phyloP scores from a whole-genome alignment of 1,284 basidiomycete species.

The Mycosarcoma maydis region DNA sequence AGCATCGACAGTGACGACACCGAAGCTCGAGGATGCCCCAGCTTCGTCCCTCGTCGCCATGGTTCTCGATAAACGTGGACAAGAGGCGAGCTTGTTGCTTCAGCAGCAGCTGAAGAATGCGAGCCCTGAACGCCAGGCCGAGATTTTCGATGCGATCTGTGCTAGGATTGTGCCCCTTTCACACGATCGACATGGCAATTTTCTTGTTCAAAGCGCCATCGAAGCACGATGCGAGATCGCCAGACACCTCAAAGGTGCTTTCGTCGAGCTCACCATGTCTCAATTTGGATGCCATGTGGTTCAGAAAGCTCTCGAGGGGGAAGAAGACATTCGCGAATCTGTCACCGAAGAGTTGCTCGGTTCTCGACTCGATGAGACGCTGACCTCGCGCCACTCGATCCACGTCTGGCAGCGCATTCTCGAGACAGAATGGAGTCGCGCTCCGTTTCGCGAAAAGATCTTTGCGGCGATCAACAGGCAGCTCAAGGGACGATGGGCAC shows the following conservation, averaged over 20 bases:
- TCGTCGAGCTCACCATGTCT: constrained; percentile 53
- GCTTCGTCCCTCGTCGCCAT: constrained; percentile 30
- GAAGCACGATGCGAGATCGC: constrained; percentile 33
- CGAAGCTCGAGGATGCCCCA: constrained; percentile 18
- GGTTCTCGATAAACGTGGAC: constrained; percentile 39
- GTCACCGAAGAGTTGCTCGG: constrained; percentile 57
- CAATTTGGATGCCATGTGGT: constrained; percentile 63
- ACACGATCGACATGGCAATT: constrained; percentile 61
- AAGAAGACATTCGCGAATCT: constrained; percentile 19
- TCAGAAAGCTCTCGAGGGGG: constrained; percentile 52
- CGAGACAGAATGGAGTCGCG: constrained; percentile 48
- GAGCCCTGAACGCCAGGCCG: constrained; percentile 16
- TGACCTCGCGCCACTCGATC: constrained; percentile 56
- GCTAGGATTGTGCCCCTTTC: constrained; percentile 39
- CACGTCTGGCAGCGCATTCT: constrained; percentile 62
- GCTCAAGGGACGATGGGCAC: constrained; percentile 54
- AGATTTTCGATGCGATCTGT: constrained; percentile 47
- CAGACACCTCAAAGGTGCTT: constrained; percentile 42
- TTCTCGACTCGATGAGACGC: constrained; percentile 46
- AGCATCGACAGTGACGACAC: background rate
- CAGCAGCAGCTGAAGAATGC: constrained; percentile 61
- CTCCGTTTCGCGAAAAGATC: constrained; percentile 36
- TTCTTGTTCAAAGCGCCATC: constrained; percentile 56
- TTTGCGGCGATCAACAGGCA: constrained; percentile 52
- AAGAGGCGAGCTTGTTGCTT: constrained; percentile 55